These are phyloP conservation scores for Solanum peruvianum DNA, from an alignment of 257 asterid species.

Conservation along the genomic window DNA sequence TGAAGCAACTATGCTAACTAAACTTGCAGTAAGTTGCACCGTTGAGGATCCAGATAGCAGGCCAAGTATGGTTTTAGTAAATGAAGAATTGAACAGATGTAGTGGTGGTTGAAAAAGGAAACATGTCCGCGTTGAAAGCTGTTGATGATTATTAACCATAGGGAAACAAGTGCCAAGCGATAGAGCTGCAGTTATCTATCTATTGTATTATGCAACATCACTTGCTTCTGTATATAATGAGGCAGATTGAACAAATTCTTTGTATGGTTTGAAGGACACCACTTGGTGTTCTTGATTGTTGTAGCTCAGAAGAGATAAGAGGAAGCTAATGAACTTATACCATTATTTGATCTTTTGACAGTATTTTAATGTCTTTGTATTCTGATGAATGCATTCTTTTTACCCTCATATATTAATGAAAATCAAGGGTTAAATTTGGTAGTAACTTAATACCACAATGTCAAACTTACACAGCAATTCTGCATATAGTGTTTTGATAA, in stretches of 20 bases:
- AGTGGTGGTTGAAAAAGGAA: not conserved
- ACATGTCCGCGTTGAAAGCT: not conserved
- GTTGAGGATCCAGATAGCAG: constrained; percentile 54
- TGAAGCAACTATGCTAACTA: constrained; percentile 45
- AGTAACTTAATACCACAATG: too few species aligned
- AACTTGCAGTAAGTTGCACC: constrained; percentile 61
- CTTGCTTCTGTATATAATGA: not conserved
- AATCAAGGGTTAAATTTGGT: too few species aligned
- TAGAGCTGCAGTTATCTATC: not conserved
- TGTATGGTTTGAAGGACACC: not conserved
- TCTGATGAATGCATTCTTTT: not conserved
- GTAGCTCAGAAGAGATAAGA: not conserved
- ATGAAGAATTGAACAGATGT: constrained; percentile 25
- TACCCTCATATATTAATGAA: too few species aligned
- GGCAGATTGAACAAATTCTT: not conserved
- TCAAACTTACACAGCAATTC: too few species aligned
- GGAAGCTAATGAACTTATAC: not conserved
- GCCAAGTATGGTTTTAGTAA: constrained; percentile 51
- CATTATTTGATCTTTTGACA: not conserved
- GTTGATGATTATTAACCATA: not conserved
- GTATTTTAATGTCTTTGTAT: not conserved
- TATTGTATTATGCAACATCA: not conserved
- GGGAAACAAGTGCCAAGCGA: not conserved
- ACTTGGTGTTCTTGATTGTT: not conserved
- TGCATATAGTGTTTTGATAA: too few species aligned